Percentiles rank a stretch among this genome's conserved stretches.
These are phyloP conservation scores for Pythium folliculosum DNA, from an alignment of 352 stramenopile species.

Conservation along the genomic window DNA sequence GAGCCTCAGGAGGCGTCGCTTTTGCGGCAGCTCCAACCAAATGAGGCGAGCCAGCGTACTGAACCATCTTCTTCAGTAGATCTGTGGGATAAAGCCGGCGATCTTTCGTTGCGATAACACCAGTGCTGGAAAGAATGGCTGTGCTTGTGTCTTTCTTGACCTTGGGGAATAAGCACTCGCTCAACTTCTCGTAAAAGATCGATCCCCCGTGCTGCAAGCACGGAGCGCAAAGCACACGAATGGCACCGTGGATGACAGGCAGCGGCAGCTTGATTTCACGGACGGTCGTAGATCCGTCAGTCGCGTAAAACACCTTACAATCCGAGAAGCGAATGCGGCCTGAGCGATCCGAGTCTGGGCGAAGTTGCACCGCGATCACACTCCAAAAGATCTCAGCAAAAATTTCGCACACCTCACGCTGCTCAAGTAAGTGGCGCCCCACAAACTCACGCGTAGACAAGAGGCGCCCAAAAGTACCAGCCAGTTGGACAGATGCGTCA, in stretches of 20 bases:
- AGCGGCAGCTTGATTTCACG: slow-evolving; percentile 80
- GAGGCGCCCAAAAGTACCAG: slow-evolving; percentile 65
- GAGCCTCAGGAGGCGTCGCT: slow-evolving; percentile 52
- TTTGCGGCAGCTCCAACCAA: slow-evolving; percentile 54
- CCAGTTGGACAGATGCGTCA: slow-evolving; percentile 62
- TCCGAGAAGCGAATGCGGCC: slow-evolving; percentile 66
- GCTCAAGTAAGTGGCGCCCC: slow-evolving; percentile 56
- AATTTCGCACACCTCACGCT: slow-evolving; percentile 58
- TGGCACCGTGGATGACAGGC: slow-evolving; percentile 65
- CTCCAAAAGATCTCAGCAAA: slow-evolving; percentile 73
- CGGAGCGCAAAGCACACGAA: slow-evolving; percentile 54
- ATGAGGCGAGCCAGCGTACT: slow-evolving; percentile 39
- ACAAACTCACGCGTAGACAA: slow-evolving; percentile 71
- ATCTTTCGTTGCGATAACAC: slow-evolving; percentile 79
- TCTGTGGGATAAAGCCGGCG: slow-evolving; percentile 62
- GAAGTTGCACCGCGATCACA: slow-evolving; percentile 66
- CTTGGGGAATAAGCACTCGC: slow-evolving; percentile 67
- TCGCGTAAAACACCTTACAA: slow-evolving; percentile 83
- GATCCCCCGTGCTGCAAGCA: slow-evolving; percentile 7
- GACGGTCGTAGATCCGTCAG: slow-evolving; percentile 56
- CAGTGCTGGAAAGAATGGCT: slow-evolving; percentile 62
- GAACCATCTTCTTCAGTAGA: slow-evolving; percentile 65
- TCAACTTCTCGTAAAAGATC: slow-evolving; percentile 39
- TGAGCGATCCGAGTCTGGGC: slow-evolving; percentile 47
- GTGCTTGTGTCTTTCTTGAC: slow-evolving; percentile 40